Conservation (phyloP, 2,329 filamentous ascomycete species). For the Exophiala lecanii-corni region DNA sequence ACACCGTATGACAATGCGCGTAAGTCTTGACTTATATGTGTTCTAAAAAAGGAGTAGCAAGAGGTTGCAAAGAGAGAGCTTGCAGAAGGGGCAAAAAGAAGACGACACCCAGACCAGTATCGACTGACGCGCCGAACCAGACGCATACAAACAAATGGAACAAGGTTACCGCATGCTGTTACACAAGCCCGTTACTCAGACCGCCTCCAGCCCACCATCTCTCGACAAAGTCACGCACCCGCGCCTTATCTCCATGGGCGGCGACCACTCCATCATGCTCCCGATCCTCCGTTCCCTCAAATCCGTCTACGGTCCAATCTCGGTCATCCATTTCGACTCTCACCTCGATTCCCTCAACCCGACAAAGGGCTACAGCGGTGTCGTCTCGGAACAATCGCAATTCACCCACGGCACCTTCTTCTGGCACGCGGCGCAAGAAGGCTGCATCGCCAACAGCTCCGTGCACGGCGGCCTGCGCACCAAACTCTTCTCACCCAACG, state of each 20-base stretch:
- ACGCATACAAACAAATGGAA: constrained; percentile 1
- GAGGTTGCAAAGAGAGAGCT: constrained; percentile 49
- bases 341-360: constrained; percentile 57
- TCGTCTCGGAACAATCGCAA: constrained; percentile 49
- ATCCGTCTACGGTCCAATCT: constrained; percentile 58
- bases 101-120: constrained; percentile 37
- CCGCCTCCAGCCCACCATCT: constrained; percentile 24
- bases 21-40: constrained; percentile 61
- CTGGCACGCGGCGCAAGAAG: constrained; percentile 76
- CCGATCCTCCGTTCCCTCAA: constrained; percentile 64
- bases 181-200: constrained; percentile 2
- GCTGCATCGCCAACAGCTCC: constrained; percentile 66
- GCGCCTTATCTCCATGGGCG: constrained; percentile 69
- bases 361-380: background rate
- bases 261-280: constrained; percentile 66
- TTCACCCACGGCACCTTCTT: constrained; percentile 90
- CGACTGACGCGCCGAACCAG: constrained; percentile 27
- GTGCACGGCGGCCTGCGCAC: constrained; percentile 81
- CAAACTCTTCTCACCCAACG: constrained; percentile 43
- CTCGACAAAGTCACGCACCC: constrained; percentile 56
- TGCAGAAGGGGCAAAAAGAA: background rate
- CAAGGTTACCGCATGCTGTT: constrained; percentile 6
- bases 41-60: constrained; percentile 76
- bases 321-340: constrained; percentile 70
- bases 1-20: constrained; percentile 73